Percentiles rank a stretch among this genome's conserved stretches.
Conservation (phyloP, 352 stramenopile genomes). For the Pythium coloratum region DNA sequence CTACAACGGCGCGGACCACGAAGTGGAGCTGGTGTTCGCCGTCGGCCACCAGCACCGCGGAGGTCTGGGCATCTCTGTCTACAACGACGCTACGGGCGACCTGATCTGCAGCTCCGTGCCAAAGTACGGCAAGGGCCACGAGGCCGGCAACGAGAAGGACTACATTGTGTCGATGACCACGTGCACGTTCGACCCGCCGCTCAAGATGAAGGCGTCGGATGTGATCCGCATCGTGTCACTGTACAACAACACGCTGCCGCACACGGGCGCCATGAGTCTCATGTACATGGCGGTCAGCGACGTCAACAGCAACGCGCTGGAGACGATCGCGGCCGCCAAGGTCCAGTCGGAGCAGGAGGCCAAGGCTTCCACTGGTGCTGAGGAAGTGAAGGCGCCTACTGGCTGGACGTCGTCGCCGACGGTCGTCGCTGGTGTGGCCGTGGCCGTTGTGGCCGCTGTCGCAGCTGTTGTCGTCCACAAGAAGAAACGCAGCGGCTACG, state of each 20-base stretch:
- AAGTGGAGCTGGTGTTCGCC: constrained; percentile 79
- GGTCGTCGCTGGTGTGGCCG: constrained; percentile 30
- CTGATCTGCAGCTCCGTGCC: constrained; percentile 67
- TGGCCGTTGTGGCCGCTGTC: constrained; percentile 26
- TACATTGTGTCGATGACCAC: constrained; percentile 76
- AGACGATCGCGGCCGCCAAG: constrained; percentile 15
- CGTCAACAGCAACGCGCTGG: constrained; percentile 27
- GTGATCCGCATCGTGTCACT: constrained; percentile 73
- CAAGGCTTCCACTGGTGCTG: background rate
- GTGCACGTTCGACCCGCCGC: constrained; percentile 72
- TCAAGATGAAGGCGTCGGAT: constrained; percentile 66
- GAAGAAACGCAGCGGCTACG: constrained; percentile 58
- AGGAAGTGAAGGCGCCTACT: background rate
- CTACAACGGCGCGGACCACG: constrained; percentile 34
- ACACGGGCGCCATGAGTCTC: constrained; percentile 79
- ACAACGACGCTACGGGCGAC: constrained; percentile 66
- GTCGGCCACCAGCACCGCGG: constrained; percentile 79
- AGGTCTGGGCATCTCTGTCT: constrained; percentile 70
- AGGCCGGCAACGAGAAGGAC: constrained; percentile 65
- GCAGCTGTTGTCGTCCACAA: constrained; percentile 33
- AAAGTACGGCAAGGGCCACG: constrained; percentile 56
- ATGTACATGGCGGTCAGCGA: constrained; percentile 78
- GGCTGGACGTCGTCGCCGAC: constrained; percentile 9
- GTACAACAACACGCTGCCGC: constrained; percentile 79
- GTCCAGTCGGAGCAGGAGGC: constrained; percentile 13